Conservation (phyloP, 768 basidiomycete species). For the Termitomyces sp. region DNA sequence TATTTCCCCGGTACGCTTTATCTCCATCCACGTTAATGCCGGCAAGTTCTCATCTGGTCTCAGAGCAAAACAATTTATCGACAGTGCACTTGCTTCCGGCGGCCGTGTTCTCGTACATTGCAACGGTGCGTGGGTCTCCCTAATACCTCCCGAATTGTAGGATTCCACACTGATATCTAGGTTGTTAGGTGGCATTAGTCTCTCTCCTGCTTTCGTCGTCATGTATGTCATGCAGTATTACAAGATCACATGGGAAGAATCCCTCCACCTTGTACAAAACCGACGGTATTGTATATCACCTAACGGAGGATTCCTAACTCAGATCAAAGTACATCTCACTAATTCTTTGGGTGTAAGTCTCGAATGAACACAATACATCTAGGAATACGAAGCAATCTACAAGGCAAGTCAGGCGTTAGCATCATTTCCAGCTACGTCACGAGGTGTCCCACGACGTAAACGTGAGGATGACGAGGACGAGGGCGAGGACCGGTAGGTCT, state of each 20-base stretch:
- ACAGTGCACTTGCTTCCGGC: slow-evolving; percentile 51
- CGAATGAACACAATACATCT: slow-evolving; percentile 2
- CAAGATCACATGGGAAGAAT: slow-evolving; percentile 81
- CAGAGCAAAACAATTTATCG: slow-evolving; percentile 76
- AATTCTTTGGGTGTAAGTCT: not conserved
- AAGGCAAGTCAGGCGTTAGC: slow-evolving; percentile 69
- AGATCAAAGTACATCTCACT: slow-evolving; percentile 65
- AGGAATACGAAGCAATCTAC: slow-evolving; percentile 95
- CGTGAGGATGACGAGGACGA: slow-evolving; percentile 67
- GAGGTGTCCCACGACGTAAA: slow-evolving; percentile 53
- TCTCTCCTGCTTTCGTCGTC: slow-evolving; percentile 85
- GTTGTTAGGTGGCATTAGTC: slow-evolving; percentile 72
- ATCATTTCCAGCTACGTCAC: slow-evolving; percentile 42
- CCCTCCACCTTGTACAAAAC: slow-evolving; percentile 83
- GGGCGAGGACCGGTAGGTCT: slow-evolving; percentile 30
- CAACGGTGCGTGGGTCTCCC: slow-evolving; percentile 50
- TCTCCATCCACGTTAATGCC: not conserved
- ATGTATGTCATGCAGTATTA: slow-evolving; percentile 92
- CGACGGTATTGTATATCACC: slow-evolving; percentile 92
- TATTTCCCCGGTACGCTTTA: slow-evolving; percentile 72
- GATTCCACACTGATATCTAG: slow-evolving; percentile 1
- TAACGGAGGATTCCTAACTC: slow-evolving; percentile 86
- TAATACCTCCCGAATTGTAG: not conserved
- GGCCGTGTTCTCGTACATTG: slow-evolving; percentile 87
- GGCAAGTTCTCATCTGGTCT: slow-evolving; percentile 1